A percentile compares a stretch with the other conserved stretches of the same genome.
Conservation (phyloP, 306 rosid species). For the Geum urbanum region DNA sequence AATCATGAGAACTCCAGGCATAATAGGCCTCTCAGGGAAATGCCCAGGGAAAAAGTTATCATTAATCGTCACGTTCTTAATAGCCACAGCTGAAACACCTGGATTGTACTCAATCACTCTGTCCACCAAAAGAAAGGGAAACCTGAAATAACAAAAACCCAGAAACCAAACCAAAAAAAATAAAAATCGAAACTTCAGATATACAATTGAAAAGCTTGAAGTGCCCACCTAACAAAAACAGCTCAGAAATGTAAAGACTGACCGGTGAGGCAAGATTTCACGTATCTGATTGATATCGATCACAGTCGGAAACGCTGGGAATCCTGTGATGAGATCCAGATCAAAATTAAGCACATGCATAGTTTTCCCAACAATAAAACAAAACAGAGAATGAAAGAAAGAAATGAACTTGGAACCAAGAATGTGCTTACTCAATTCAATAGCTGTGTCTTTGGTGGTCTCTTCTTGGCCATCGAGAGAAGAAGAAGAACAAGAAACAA, state of each 20-base stretch:
- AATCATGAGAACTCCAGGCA: conserved; percentile 97
- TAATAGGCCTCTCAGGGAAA: conserved; percentile 93
- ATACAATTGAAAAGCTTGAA: background rate
- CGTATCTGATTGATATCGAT: conserved; percentile 83
- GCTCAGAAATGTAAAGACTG: background rate
- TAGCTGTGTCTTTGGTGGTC: conserved; percentile 27
- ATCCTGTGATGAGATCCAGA: conserved; percentile 43
- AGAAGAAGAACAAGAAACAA: conserved; percentile 10
- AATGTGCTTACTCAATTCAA: conserved; percentile 32
- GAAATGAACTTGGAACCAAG: background rate
- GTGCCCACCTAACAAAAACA: background rate
- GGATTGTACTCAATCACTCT: conserved; percentile 59
- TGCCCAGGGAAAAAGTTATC: conserved; percentile 93
- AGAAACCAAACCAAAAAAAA: background rate
- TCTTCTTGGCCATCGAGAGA: conserved; percentile 17
- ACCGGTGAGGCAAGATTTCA: conserved; percentile 88
- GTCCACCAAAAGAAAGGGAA: conserved; percentile 91
- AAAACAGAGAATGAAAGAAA: background rate
- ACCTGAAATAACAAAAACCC: conserved; percentile 33
- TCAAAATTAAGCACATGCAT: background rate
- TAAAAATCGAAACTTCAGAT: background rate
- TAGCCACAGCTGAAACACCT: conserved; percentile 46
- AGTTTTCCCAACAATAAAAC: background rate
- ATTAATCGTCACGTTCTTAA: conserved; percentile 66
- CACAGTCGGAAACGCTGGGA: conserved; percentile 71